Evolutionary conservation across 2,329 filamentous ascomycete genomes (phyloP).

Genomic region (Nigrospora oryzae): DNA sequence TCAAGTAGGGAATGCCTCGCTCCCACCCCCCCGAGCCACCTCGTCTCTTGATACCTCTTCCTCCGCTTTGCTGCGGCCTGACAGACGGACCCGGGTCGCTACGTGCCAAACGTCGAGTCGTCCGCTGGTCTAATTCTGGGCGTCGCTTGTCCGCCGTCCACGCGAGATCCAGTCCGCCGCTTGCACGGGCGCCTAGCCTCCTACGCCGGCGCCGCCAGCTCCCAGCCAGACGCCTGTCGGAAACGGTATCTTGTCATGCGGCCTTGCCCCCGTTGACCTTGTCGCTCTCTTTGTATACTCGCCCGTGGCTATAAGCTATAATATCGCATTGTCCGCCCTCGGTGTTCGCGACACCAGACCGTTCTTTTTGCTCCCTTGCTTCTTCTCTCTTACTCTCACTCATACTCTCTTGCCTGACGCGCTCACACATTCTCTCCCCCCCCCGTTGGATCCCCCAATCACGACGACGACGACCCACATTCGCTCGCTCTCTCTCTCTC

Average conservation of each 20-base stretch:
- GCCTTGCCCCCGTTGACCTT: constrained; percentile 2
- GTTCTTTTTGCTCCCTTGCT: neutral
- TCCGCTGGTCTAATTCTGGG: too few species aligned
- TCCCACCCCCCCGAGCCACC: constrained; percentile 3
- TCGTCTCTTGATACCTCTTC: constrained; percentile 12
- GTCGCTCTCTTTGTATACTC: constrained; percentile 2
- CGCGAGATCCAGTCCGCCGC: too few species aligned
- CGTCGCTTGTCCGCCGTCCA: too few species aligned
- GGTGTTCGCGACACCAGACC: too few species aligned
- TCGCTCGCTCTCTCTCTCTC: neutral
- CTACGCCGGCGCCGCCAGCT: too few species aligned
- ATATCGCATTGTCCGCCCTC: neutral
- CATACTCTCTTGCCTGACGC: neutral
- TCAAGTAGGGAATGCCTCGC: constrained; percentile 19
- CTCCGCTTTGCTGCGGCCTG: constrained; percentile 5
- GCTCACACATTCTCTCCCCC: neutral
- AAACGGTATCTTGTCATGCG: constrained; percentile 5
- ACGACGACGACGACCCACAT: neutral
- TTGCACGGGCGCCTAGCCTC: too few species aligned
- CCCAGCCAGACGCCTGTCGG: neutral
- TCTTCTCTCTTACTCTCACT: neutral
- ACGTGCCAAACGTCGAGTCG: too few species aligned
- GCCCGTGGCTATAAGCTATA: neutral
- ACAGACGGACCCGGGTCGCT: too few species aligned
- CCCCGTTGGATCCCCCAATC: neutral